phyloP scores from a whole-genome alignment of 352 stramenopile species.

The Aphanomyces euteiches region DNA sequence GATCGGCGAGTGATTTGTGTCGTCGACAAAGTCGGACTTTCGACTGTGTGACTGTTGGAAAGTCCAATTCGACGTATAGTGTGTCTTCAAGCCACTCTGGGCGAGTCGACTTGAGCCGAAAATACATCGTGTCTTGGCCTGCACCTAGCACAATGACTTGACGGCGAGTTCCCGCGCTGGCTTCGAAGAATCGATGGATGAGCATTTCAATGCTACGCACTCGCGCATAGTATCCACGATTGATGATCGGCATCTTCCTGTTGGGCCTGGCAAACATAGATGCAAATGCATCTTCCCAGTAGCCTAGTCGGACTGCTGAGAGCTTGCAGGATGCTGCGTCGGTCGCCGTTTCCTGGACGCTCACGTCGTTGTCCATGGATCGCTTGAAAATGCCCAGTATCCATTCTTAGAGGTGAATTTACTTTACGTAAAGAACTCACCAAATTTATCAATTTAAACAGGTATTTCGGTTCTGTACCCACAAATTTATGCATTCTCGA shows the following conservation, averaged over 20 bases:
- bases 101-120: constrained; percentile 52
- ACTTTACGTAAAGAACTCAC: not conserved
- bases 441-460: not conserved
- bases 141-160: constrained; percentile 82
- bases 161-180: constrained; percentile 28
- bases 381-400: too few species aligned
- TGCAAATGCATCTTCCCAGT: constrained; percentile 75
- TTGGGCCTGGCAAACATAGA: constrained; percentile 83
- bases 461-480: not conserved
- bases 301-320: constrained; percentile 68
- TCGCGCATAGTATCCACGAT: constrained; percentile 84
- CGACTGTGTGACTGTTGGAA: constrained; percentile 69
- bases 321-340: constrained; percentile 85
- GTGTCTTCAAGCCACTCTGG: constrained; percentile 37
- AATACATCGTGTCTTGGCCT: constrained; percentile 83
- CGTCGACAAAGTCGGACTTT: constrained; percentile 76
- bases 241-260: constrained; percentile 85
- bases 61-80: constrained; percentile 81
- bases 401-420: too few species aligned
- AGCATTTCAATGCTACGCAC: constrained; percentile 68
- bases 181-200: constrained; percentile 59
- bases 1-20: constrained; percentile 49
- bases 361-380: constrained; percentile 47
- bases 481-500: too few species aligned
- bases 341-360: constrained; percentile 74